Evolutionary conservation across 2,329 filamentous ascomycete genomes (phyloP), one percentile per base, ranked within the genome.

Genomic region (Arthrobotrys musiformis): DNA sequence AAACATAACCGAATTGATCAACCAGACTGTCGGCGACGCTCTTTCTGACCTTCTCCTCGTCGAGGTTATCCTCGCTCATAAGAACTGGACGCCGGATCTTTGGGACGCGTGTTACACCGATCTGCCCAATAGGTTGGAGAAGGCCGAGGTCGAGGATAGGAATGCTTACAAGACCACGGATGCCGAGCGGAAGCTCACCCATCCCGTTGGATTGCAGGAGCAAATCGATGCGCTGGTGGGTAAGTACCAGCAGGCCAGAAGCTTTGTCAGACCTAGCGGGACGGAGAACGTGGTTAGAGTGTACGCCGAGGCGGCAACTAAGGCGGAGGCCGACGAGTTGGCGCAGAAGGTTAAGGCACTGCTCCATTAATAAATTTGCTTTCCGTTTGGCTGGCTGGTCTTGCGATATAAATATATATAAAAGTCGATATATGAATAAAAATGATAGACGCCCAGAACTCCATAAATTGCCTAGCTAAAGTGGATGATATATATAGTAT

Each of bases 251-350:
- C 92, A 92, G 81, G 95, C 93, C 1, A 89, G 95, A 79, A 91
- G 92, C 60, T 99, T 99, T 84, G 95, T 93, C 6, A 90, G 95
- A 81, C 93, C 95, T 40, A 95, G 92, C 79, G 95, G 95, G 30
- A 99, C 95, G 0, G 95, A 99, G 84, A 96, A 99, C 83, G 94
- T 93, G 1, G 94, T 97, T 81, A 89, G 95, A 79, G 94, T 99
- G 19, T 99, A 99, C 82, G 94, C 94, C 6, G 95, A 99, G 85
- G 95, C 95, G 2, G 92, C 92, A 40, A 95, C 92, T 54, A 90
- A 92, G 79, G 92, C 90, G 15, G 94, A 98, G 84, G 93, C 94
- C 0, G 94, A 97, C 81, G 93, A 97, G 84, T 87, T 98, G 79
- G 93, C 94, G 72, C 90, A 90, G 81, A 92, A 93, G 83, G 93